Base-by-base conservation (phyloP, 2,329 filamentous ascomycete genomes). In the Rhynchosporium secalis region DNA sequence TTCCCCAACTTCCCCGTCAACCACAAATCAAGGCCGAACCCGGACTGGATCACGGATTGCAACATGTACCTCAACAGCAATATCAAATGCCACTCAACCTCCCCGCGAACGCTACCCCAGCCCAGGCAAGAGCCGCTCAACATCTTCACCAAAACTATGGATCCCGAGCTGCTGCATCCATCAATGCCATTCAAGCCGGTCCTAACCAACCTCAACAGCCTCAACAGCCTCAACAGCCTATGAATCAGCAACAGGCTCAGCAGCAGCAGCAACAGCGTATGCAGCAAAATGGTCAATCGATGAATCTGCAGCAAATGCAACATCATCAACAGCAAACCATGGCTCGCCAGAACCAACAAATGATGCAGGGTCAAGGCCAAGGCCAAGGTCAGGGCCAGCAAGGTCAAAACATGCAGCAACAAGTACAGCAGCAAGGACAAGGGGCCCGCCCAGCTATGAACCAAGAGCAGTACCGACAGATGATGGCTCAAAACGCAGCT, bases 131-230 rank as follows among this genome's bases (percentile, higher is more conserved):
- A 61, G 85, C 86, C 1, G 80, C 81, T 28, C 78, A 81, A 65
- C 81, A 86, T 65, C 74, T 88, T 3, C 80, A 84, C 61, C 78
- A 78, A 51, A 80, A 85, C 65, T 91, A 85, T 69, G 88, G 88
- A 4, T 77, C 80, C 26, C 79, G 85, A 60, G 87, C 87, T n/a
- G 83, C 82, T 38, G 85, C 84, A 15, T 88, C 86, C 6, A 88
- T 90, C 70, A 85, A 82, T 62, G 85, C 86, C 51, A 81, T 89
- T 58, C 83, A 73, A 52, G 70, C 74, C 56, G 68, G 68, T 49
- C 70, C 68, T 20, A 58, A 63, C 56, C 56, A 51, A 20, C 49
- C 68, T 10, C 20, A 20, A 20, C 20, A 20, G 20, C 20, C 68
- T 10, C 20, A 20, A 20, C 20, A 20, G 1, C 20, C 68, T 10